phyloP scores from a whole-genome alignment of 2,329 filamentous ascomycete genomes.

The Alternaria rosae region DNA sequence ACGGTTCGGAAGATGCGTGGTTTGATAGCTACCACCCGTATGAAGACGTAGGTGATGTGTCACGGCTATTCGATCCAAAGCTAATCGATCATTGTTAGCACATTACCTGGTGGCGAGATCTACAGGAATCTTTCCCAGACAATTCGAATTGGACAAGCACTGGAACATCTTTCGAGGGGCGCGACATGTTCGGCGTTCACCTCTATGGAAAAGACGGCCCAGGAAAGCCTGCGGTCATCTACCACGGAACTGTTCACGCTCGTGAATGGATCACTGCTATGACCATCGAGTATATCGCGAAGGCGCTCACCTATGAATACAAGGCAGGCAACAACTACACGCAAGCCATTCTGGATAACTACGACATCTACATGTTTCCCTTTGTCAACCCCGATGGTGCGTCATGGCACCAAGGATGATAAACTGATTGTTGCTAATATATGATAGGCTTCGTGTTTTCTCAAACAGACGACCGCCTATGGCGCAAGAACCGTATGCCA shows the following conservation, averaged over 20 bases:
- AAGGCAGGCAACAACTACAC: slow-evolving; percentile 39
- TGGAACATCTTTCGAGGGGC: slow-evolving; percentile 41
- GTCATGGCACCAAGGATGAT: not conserved
- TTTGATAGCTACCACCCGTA: slow-evolving; percentile 46
- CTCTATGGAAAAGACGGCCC: slow-evolving; percentile 43
- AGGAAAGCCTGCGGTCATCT: slow-evolving; percentile 42
- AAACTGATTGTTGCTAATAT: not conserved
- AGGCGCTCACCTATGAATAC: slow-evolving; percentile 39
- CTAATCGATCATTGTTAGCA: slow-evolving; percentile 10
- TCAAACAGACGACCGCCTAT: slow-evolving; percentile 44
- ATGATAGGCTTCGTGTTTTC: slow-evolving; percentile 41
- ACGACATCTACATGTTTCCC: slow-evolving; percentile 45
- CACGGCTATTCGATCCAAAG: not conserved
- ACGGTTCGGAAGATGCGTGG: slow-evolving; percentile 30
- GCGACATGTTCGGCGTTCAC: slow-evolving; percentile 42
- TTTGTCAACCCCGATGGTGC: slow-evolving; percentile 44
- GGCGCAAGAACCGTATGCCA: slow-evolving; percentile 45
- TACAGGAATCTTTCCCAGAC: slow-evolving; percentile 35
- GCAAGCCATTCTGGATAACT: slow-evolving; percentile 38
- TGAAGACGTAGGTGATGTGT: slow-evolving; percentile 25
- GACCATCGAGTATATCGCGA: slow-evolving; percentile 39
- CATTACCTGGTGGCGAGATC: slow-evolving; percentile 26
- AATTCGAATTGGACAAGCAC: slow-evolving; percentile 41
- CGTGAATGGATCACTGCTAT: slow-evolving; percentile 51
- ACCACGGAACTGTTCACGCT: slow-evolving; percentile 44